Evolutionary conservation across 768 basidiomycete genomes (phyloP).

Genomic region (Mycena galopus): DNA sequence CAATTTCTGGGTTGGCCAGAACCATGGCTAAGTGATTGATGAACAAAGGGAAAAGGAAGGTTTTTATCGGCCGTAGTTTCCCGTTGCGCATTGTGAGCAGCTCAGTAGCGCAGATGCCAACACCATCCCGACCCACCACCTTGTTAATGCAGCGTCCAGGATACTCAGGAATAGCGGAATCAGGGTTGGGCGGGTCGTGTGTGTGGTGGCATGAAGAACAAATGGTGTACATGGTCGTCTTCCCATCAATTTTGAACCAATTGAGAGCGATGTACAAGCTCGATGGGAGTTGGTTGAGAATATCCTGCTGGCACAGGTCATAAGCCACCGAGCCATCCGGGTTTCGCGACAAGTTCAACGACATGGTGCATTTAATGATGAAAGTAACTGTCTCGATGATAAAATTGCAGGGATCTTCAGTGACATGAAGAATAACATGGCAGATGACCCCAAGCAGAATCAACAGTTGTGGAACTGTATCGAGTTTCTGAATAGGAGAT

Average conservation of each 20-base stretch:
- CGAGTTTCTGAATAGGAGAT: neutral
- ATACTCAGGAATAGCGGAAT: too few relatives aligned
- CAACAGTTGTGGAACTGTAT: conserved; percentile 11
- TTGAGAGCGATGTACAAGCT: conserved; percentile 13
- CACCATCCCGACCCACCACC: too few relatives aligned
- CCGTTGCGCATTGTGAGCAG: conserved; percentile 18
- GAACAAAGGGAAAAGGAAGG: conserved; percentile 34
- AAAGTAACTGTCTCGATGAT: conserved; percentile 9
- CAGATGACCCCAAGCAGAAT: conserved; percentile 8
- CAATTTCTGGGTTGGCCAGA: conserved; percentile 27
- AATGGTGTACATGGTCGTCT: conserved; percentile 5
- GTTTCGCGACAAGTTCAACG: neutral
- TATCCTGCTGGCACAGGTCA: conserved; percentile 7
- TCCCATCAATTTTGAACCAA: conserved; percentile 16
- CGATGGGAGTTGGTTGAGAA: conserved; percentile 19
- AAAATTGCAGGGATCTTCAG: conserved; percentile 6
- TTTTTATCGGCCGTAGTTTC: conserved; percentile 32
- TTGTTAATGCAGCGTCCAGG: too few relatives aligned
- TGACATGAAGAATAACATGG: conserved; percentile 16
- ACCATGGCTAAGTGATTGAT: conserved; percentile 34
- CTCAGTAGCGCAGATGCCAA: too few relatives aligned
- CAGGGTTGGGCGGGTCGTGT: too few relatives aligned
- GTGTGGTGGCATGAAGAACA: conserved; percentile 21
- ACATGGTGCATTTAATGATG: conserved; percentile 22
- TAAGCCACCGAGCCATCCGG: neutral